Evolutionary conservation across 345 rosid genomes (phyloP).

Genomic region (Ceriops zippeliana): DNA sequence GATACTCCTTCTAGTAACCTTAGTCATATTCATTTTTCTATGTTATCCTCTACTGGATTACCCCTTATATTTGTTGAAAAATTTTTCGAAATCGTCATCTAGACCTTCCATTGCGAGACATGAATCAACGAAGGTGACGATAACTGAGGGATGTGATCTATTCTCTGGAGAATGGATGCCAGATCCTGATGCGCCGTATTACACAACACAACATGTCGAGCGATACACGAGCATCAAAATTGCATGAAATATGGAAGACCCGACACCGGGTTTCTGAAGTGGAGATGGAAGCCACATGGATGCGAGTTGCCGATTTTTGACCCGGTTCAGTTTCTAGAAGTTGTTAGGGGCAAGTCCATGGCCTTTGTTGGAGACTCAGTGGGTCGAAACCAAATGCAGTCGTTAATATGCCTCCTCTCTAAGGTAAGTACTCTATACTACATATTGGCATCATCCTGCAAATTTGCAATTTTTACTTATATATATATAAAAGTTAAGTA

Average conservation of each 20-base stretch:
- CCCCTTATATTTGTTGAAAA: slow-evolving; percentile 17
- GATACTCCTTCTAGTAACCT: slow-evolving; percentile 21
- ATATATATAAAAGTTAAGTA: too few species aligned
- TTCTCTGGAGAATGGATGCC: slow-evolving; percentile 85
- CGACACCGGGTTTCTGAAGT: slow-evolving; percentile 60
- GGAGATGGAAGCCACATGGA: slow-evolving; percentile 84
- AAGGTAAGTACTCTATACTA: slow-evolving; percentile 39
- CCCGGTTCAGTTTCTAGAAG: slow-evolving; percentile 66
- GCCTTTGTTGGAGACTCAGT: slow-evolving; percentile 93
- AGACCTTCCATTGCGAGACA: background rate
- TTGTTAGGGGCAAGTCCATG: slow-evolving; percentile 66
- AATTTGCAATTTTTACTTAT: too few species aligned
- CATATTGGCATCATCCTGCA: background rate
- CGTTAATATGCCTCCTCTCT: slow-evolving; percentile 89
- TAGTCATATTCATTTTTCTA: slow-evolving; percentile 35
- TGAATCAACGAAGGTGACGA: background rate
- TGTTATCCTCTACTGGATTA: slow-evolving; percentile 35
- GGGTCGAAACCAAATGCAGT: slow-evolving; percentile 91
- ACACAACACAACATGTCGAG: slow-evolving; percentile 87
- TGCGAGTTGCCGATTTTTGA: slow-evolving; percentile 67
- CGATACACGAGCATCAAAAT: slow-evolving; percentile 93
- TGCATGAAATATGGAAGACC: slow-evolving; percentile 89
- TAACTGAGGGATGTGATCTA: slow-evolving; percentile 46
- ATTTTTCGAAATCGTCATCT: slow-evolving; percentile 7
- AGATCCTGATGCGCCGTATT: slow-evolving; percentile 69